Evolutionary conservation across 129 eudicot genomes (phyloP).

Genomic region (Kitagawia praeruptora): DNA sequence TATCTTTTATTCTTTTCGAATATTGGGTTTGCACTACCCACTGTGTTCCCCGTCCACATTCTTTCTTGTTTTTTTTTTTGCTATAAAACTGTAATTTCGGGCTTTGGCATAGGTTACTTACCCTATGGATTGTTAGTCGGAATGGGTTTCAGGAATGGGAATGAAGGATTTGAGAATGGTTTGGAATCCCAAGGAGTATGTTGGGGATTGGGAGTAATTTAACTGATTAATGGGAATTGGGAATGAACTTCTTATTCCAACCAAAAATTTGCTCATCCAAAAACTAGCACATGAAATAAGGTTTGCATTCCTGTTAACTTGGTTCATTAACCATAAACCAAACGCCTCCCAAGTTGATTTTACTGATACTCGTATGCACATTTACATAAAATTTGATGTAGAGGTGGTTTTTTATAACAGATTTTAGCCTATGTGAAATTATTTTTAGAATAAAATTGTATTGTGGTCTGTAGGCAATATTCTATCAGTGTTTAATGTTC

Average conservation of each 20-base stretch:
- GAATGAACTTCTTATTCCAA: not conserved
- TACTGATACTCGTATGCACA: not conserved
- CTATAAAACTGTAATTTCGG: not conserved
- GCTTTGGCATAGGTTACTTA: not conserved
- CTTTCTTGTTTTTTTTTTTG: not conserved
- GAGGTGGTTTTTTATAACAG: not conserved
- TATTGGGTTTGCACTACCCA: not conserved
- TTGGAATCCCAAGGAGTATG: not conserved
- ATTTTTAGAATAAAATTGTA: not conserved
- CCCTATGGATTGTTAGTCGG: not conserved
- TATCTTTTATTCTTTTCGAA: not conserved
- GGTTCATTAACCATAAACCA: not conserved
- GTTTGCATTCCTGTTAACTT: not conserved
- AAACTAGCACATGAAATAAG: not conserved
- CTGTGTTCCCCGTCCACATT: not conserved
- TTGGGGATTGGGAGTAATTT: not conserved
- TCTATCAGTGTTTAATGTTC: not conserved
- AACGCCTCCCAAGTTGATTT: not conserved
- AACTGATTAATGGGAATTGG: not conserved
- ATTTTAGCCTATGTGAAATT: not conserved
- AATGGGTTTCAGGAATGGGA: not conserved
- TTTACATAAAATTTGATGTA: not conserved
- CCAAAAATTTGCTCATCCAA: not conserved
- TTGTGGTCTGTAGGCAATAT: not conserved
- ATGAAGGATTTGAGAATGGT: not conserved